Conservation (phyloP, 2,329 filamentous ascomycete species). For the Exserohilum rostratum region DNA sequence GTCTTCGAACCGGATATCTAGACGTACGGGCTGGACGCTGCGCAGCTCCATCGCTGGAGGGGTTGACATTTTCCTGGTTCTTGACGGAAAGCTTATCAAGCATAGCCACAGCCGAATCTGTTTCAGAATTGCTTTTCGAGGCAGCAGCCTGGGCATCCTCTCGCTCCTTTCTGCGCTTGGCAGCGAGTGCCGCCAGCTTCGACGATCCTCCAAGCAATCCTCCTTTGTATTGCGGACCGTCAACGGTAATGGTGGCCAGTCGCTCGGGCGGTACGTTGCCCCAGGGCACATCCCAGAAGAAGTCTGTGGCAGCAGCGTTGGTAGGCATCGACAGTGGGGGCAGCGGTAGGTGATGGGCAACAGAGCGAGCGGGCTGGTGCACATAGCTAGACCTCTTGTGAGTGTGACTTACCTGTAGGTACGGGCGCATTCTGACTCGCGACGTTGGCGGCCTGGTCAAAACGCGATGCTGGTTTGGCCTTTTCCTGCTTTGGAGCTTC, state of each 20-base stretch:
- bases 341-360: constrained; percentile 38
- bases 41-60: not conserved
- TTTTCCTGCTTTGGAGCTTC: constrained; percentile 49
- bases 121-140: constrained; percentile 18
- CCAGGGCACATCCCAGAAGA: constrained; percentile 90
- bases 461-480: constrained; percentile 38
- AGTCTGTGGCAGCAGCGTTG: constrained; percentile 50
- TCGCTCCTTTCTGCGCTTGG: constrained; percentile 82
- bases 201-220: constrained; percentile 82
- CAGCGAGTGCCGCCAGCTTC: constrained; percentile 88
- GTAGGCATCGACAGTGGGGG: constrained; percentile 32
- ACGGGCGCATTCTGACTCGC: constrained; percentile 49
- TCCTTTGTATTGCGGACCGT: constrained; percentile 63
- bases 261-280: constrained; percentile 71
- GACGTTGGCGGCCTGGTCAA: constrained; percentile 53
- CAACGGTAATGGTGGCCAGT: constrained; percentile 66
- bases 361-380: constrained; percentile 21
- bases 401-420: constrained; percentile 54
- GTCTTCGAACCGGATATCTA: constrained; percentile 40
- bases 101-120: constrained; percentile 50
- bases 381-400: constrained; percentile 18
- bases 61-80: constrained; percentile 15
- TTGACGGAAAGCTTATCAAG: constrained; percentile 52
- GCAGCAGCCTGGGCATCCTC: constrained; percentile 60
- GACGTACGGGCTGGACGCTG: constrained; percentile 15